Percentiles rank a stretch among this genome's conserved stretches.
Evolutionary conservation across 352 stramenopile species (phyloP).

Genomic region (Pilasporangium apinafurcum): DNA sequence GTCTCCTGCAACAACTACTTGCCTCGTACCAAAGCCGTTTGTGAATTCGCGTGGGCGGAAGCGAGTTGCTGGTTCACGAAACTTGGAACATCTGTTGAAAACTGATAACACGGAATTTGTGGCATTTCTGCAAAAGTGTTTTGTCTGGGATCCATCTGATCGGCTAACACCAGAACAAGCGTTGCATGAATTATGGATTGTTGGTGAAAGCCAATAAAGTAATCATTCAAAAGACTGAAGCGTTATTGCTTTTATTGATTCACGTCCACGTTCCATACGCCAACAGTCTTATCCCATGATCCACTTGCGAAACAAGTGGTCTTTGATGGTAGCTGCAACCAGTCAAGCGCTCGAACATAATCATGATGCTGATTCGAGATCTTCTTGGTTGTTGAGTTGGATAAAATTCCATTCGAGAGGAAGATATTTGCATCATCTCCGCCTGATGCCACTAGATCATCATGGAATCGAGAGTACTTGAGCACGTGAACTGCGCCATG

Average conservation of each 20-base stretch:
- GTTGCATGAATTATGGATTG: slow-evolving; percentile 46
- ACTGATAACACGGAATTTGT: slow-evolving; percentile 50
- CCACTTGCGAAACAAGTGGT: slow-evolving; percentile 31
- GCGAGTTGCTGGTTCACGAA: slow-evolving; percentile 27
- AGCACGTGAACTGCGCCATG: slow-evolving; percentile 45
- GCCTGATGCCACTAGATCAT: slow-evolving; percentile 52
- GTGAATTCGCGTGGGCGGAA: slow-evolving; percentile 58
- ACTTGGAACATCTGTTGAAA: slow-evolving; percentile 28
- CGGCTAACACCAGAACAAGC: slow-evolving; percentile 53
- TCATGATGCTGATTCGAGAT: slow-evolving; percentile 30
- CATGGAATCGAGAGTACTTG: slow-evolving; percentile 56
- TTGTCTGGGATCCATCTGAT: slow-evolving; percentile 55
- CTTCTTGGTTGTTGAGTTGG: slow-evolving; percentile 9
- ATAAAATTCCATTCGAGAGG: slow-evolving; percentile 27
- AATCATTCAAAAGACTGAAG: not conserved
- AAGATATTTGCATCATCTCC: slow-evolving; percentile 56
- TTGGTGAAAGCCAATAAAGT: not conserved
- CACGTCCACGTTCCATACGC: slow-evolving; percentile 26
- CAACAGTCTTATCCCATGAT: slow-evolving; percentile 62
- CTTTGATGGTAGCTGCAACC: slow-evolving; percentile 24
- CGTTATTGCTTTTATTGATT: slow-evolving; percentile 1
- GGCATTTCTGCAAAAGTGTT: slow-evolving; percentile 54
- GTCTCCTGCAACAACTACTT: not conserved
- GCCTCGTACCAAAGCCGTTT: slow-evolving; percentile 37
- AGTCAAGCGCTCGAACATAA: slow-evolving; percentile 70